Percentiles rank a stretch among this genome's conserved stretches.
These are phyloP conservation scores for Trametes sp. DNA, from an alignment of 1,284 basidiomycete genomes.

Conservation along the genomic window DNA sequence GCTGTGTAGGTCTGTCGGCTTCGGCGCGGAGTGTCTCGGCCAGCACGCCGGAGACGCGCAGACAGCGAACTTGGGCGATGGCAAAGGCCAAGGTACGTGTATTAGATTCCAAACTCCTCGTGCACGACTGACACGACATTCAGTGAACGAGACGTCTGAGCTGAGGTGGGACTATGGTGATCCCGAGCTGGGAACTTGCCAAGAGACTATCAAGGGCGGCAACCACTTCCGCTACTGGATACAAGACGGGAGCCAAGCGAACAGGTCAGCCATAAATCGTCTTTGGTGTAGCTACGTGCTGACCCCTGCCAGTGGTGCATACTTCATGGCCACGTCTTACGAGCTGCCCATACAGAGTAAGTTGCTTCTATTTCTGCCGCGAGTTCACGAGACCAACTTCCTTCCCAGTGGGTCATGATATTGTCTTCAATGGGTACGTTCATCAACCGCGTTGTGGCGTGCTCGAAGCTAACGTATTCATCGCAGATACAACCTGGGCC, in stretches of 20 bases:
- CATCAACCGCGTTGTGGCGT: background rate
- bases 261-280: conserved; percentile 53
- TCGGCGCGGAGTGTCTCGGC: conserved; percentile 85
- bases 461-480: conserved; percentile 9
- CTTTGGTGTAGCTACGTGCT: conserved; percentile 5
- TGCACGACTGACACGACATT: background rate
- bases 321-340: conserved; percentile 86
- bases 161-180: conserved; percentile 86
- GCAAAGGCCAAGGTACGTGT: conserved; percentile 68
- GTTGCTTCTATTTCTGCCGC: conserved; percentile 34
- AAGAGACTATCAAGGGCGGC: conserved; percentile 88
- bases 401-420: conserved; percentile 54
- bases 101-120: background rate
- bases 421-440: conserved; percentile 62
- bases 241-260: conserved; percentile 70
- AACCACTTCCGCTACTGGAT: conserved; percentile 93
- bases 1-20: conserved; percentile 62
- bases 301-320: conserved; percentile 62
- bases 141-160: conserved; percentile 80
- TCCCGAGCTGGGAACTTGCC: conserved; percentile 78
- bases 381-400: background rate
- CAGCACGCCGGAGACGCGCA: conserved; percentile 80
- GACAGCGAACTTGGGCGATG: conserved; percentile 86
- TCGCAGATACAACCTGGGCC: conserved; percentile 62
- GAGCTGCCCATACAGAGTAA: conserved; percentile 68